phyloP scores from a whole-genome alignment of 805 yeast species.

The Vanderwaltozyma tropicalis region DNA sequence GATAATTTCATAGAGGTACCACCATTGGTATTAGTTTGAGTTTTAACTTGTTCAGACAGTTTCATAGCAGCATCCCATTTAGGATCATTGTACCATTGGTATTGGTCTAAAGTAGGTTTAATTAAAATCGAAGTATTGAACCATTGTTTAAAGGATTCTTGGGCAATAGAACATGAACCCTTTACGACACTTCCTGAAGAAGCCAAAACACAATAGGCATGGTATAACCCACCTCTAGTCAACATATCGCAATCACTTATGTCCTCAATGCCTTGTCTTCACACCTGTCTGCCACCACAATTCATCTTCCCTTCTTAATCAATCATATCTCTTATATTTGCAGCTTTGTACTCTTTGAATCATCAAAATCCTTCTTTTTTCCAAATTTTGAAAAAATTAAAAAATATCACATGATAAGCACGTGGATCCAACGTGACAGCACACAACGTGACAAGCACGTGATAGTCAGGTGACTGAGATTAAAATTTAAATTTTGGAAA shows the following conservation, averaged over 20 bases:
- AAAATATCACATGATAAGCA: too few relatives aligned
- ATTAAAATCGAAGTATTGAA: slow-evolving; percentile 18
- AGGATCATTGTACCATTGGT: slow-evolving; percentile 24
- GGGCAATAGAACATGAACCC: slow-evolving; percentile 15
- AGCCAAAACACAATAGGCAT: slow-evolving; percentile 16
- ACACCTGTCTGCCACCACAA: too few relatives aligned
- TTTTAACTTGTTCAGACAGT: slow-evolving; percentile 10
- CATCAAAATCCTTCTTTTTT: too few relatives aligned
- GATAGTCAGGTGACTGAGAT: too few relatives aligned
- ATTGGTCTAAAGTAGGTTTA: slow-evolving; percentile 14
- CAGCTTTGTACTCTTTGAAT: too few relatives aligned
- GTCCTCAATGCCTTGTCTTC: too few relatives aligned
- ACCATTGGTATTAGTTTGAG: not conserved
- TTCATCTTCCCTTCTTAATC: too few relatives aligned
- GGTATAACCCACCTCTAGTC: slow-evolving; percentile 16
- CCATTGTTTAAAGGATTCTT: slow-evolving; percentile 18
- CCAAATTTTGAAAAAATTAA: too few relatives aligned
- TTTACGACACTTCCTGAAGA: slow-evolving; percentile 14
- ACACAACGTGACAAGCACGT: too few relatives aligned
- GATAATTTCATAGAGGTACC: not conserved
- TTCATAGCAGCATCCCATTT: slow-evolving; percentile 24
- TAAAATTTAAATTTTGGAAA: too few relatives aligned
- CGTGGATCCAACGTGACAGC: too few relatives aligned
- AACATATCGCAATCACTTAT: slow-evolving; percentile 13
- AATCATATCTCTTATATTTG: too few relatives aligned